These are phyloP conservation scores for Smallanthus sonchifolius DNA, from an alignment of 129 eudicot genomes.

Conservation along the genomic window DNA sequence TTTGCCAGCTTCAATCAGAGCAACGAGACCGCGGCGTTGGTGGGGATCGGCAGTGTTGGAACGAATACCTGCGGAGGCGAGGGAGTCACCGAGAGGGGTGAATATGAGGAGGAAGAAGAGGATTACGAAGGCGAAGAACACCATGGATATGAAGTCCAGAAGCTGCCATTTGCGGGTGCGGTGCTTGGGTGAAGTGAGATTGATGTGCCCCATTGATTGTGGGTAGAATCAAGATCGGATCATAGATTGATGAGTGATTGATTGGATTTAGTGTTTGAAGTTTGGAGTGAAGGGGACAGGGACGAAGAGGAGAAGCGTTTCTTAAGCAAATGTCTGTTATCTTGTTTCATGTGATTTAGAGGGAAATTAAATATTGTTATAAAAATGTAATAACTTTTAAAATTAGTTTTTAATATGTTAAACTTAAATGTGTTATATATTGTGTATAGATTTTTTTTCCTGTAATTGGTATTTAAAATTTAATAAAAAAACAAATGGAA, in stretches of 20 bases:
- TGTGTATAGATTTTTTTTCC: too few species aligned
- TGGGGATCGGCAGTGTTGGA: conserved; percentile 56
- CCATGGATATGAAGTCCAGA: conserved; percentile 62
- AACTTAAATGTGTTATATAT: too few species aligned
- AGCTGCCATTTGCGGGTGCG: conserved; percentile 62
- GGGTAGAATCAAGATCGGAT: background rate
- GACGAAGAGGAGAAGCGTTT: conserved; percentile 14
- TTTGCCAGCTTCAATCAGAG: conserved; percentile 45
- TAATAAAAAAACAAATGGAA: too few species aligned
- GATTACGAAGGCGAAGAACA: conserved; percentile 60
- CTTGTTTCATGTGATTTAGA: conserved; percentile 11
- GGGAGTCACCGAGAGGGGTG: conserved; percentile 79
- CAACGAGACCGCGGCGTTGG: conserved; percentile 51
- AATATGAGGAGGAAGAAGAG: conserved; percentile 76
- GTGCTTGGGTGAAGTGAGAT: conserved; percentile 70
- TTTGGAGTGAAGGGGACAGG: background rate
- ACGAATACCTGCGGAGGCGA: conserved; percentile 82
- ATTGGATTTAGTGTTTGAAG: background rate
- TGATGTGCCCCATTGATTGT: conserved; percentile 68
- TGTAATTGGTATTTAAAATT: too few species aligned
- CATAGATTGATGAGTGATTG: background rate
- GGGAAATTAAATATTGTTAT: background rate
- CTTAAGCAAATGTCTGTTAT: conserved; percentile 12
- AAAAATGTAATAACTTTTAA: too few species aligned
- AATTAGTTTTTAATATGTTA: too few species aligned